Evolutionary conservation across 495 filamentous ascomycete genomes (phyloP).

Genomic region (Aspergillus haitiensis): DNA sequence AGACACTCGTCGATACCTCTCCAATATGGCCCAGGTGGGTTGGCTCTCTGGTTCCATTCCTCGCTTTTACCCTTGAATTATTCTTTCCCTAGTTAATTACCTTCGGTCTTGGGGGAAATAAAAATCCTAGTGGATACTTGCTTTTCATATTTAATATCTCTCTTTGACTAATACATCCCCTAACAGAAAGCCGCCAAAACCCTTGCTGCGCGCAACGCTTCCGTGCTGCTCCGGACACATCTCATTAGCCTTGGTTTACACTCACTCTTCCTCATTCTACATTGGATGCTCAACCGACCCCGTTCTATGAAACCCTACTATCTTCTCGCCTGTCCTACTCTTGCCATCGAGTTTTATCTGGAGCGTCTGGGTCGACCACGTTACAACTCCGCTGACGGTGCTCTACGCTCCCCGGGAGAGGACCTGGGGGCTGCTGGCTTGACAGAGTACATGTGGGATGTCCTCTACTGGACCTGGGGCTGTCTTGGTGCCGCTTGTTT

Average conservation of each 20-base stretch:
- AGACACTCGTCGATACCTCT: too few relatives aligned
- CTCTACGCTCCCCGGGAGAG: slow-evolving; percentile 74
- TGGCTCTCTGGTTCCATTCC: neutral
- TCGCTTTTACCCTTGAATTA: too few relatives aligned
- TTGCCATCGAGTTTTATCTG: slow-evolving; percentile 78
- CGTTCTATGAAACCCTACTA: slow-evolving; percentile 69
- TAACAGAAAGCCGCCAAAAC: slow-evolving; percentile 90
- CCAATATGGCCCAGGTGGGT: slow-evolving; percentile 39
- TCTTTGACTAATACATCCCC: slow-evolving; percentile 13
- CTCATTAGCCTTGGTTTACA: slow-evolving; percentile 70
- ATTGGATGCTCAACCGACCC: slow-evolving; percentile 64
- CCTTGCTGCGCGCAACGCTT: slow-evolving; percentile 76
- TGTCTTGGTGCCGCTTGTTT: slow-evolving; percentile 63
- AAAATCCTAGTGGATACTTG: too few relatives aligned
- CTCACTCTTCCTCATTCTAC: slow-evolving; percentile 66
- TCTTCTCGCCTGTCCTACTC: slow-evolving; percentile 68
- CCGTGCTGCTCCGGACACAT: slow-evolving; percentile 75
- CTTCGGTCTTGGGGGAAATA: too few relatives aligned
- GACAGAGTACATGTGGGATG: slow-evolving; percentile 97
- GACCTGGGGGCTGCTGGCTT: slow-evolving; percentile 85
- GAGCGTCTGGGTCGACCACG: slow-evolving; percentile 79
- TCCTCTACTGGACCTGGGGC: slow-evolving; percentile 87
- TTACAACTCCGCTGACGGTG: slow-evolving; percentile 61
- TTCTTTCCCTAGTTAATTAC: too few relatives aligned
- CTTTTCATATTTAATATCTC: neutral